These are phyloP conservation scores for Tricholoma matsutake DNA, from an alignment of 768 basidiomycete genomes.

Conservation along the genomic window DNA sequence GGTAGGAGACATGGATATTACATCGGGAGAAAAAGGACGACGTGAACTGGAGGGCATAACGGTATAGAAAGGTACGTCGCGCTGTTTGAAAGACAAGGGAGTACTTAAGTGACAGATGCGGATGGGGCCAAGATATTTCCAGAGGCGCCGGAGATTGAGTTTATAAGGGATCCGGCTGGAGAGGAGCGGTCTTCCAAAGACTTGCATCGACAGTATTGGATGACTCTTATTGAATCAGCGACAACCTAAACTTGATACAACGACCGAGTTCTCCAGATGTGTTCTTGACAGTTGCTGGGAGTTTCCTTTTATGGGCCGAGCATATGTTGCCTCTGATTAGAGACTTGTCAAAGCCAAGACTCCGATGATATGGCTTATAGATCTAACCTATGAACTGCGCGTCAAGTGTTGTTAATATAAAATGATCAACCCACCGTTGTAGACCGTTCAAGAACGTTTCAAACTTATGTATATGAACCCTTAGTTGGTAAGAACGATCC, in stretches of 20 bases:
- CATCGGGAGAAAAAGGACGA: conserved; percentile 30
- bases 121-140: conserved; percentile 26
- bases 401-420: no score
- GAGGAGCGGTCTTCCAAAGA: conserved; percentile 16
- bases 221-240: conserved; percentile 43
- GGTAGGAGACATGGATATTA: conserved; percentile 14
- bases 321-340: neutral
- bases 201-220: conserved; percentile 20
- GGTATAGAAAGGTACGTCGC: conserved; percentile 20
- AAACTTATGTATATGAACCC: no score
- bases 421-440: no score
- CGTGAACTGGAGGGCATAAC: conserved; percentile 38
- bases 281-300: no score
- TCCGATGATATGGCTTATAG: no score
- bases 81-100: conserved; percentile 33
- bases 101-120: conserved; percentile 16
- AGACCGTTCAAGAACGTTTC: no score
- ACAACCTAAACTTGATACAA: neutral
- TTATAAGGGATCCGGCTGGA: conserved; percentile 42
- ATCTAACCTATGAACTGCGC: no score
- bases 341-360: no score
- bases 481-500: no score
- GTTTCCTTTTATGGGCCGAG: neutral
- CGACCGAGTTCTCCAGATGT: neutral
- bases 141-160: conserved; percentile 24